Percentiles rank a stretch among this genome's conserved stretches.
Conservation (phyloP, 257 asterid species). For the Solanum lignicaule region DNA sequence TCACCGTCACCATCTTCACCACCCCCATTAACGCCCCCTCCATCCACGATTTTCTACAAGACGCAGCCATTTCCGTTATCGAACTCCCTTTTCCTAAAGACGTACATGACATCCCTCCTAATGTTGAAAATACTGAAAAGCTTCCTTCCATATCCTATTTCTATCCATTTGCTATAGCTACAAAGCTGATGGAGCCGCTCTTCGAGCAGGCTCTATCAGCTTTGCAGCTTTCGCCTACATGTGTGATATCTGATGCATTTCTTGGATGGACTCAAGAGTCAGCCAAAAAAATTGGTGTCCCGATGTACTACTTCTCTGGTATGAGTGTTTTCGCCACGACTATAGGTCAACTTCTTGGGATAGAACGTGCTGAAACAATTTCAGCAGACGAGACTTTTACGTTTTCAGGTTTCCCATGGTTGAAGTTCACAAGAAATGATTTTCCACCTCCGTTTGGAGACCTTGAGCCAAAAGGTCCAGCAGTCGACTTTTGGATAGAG, state of each 20-base stretch:
- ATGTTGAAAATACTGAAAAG: constrained; percentile 56
- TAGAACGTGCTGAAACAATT: constrained; percentile 8
- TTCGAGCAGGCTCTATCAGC: constrained; percentile 33
- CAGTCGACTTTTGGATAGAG: constrained; percentile 34
- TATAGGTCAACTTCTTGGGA: constrained; percentile 21
- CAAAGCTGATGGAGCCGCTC: constrained; percentile 34
- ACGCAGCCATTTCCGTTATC: constrained; percentile 17
- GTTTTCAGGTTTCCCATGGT: constrained; percentile 27
- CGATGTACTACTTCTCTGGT: constrained; percentile 41
- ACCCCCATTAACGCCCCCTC: constrained; percentile 43
- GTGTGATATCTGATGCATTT: constrained; percentile 51
- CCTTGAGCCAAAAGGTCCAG: constrained; percentile 37
- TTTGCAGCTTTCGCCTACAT: constrained; percentile 24
- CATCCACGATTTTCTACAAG: constrained; percentile 23
- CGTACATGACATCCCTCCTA: constrained; percentile 37
- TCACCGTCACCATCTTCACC: constrained; percentile 54
- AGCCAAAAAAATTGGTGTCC: constrained; percentile 32
- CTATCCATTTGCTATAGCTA: constrained; percentile 21
- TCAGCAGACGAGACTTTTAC: constrained; percentile 32
- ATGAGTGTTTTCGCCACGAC: constrained; percentile 37
- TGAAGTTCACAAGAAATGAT: constrained; percentile 22
- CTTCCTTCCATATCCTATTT: constrained; percentile 35
- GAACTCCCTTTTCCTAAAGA: constrained; percentile 52
- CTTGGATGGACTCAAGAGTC: constrained; percentile 53
- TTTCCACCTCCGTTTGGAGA: not conserved